Percentiles rank a stretch among this genome's conserved stretches.
phyloP scores from a whole-genome alignment of 2,329 filamentous ascomycete genomes.

The Rhynchosporium graminicola region DNA sequence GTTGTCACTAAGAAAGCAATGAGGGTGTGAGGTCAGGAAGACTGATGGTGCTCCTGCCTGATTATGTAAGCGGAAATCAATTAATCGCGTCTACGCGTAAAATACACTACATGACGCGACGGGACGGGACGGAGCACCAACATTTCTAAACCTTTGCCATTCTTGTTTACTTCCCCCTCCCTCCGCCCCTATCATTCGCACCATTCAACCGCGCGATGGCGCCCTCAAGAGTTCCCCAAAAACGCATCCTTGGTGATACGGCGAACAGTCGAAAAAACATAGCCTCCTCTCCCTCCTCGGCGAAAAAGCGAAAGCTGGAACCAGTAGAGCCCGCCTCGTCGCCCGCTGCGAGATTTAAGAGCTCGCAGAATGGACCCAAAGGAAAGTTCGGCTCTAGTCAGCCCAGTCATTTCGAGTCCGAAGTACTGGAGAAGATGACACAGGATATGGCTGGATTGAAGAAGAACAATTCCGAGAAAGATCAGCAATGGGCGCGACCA shows the following conservation, averaged over 20 bases:
- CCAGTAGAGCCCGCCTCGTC: conserved; percentile 65
- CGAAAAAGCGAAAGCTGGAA: conserved; percentile 85
- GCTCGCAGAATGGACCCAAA: conserved; percentile 62
- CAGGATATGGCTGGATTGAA: conserved; percentile 88
- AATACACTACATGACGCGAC: conserved; percentile 16
- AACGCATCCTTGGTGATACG: conserved; percentile 70
- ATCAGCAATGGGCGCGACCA: conserved; percentile 85
- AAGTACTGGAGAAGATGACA: conserved; percentile 92
- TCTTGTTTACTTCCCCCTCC: conserved; percentile 11
- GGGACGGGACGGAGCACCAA: neutral
- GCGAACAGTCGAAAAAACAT: conserved; percentile 65
- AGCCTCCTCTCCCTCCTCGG: conserved; percentile 51
- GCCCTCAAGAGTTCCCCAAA: conserved; percentile 59
- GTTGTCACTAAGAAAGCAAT: too few species aligned
- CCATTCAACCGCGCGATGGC: conserved; percentile 33
- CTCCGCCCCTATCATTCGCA: neutral
- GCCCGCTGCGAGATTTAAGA: conserved; percentile 59
- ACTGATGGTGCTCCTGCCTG: neutral
- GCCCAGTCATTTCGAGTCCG: conserved; percentile 85
- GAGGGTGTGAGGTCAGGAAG: too few species aligned
- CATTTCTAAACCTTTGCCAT: neutral
- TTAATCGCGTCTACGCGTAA: conserved; percentile 22
- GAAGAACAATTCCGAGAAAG: conserved; percentile 84
- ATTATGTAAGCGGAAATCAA: neutral
- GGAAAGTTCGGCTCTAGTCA: conserved; percentile 71